Percentiles rank a stretch among this genome's conserved stretches.
Evolutionary conservation across 768 basidiomycete species (phyloP).

Genomic region (Russula compacta): DNA sequence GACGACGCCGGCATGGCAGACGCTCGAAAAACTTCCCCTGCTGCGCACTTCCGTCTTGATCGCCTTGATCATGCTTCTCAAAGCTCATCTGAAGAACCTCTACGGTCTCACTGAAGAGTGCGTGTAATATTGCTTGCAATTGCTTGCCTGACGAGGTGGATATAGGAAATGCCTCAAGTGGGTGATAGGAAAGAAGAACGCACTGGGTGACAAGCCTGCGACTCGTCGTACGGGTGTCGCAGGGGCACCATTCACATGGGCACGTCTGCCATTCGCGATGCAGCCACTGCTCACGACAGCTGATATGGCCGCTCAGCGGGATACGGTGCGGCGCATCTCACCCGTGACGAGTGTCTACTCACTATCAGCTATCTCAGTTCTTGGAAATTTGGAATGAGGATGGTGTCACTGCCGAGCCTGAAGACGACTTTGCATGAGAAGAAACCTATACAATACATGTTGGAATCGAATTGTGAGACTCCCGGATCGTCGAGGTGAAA

Average conservation of each 20-base stretch:
- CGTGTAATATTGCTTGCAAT: slow-evolving; percentile 25
- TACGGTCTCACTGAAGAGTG: slow-evolving; percentile 92
- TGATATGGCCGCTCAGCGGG: slow-evolving; percentile 54
- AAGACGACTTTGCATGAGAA: slow-evolving; percentile 23
- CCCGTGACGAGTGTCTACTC: not conserved
- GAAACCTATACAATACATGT: not conserved
- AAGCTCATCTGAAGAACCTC: slow-evolving; percentile 71
- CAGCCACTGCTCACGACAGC: slow-evolving; percentile 48
- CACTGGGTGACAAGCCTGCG: slow-evolving; percentile 77
- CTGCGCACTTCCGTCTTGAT: slow-evolving; percentile 68
- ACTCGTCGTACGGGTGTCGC: slow-evolving; percentile 49
- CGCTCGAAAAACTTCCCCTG: slow-evolving; percentile 24
- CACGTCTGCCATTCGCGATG: slow-evolving; percentile 60
- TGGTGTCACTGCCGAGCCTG: slow-evolving; percentile 57
- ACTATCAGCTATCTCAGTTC: slow-evolving; percentile 38
- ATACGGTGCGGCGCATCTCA: slow-evolving; percentile 37
- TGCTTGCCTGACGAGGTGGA: not conserved
- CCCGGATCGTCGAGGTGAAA: not conserved
- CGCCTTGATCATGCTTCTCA: slow-evolving; percentile 80
- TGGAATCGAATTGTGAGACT: not conserved
- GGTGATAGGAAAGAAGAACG: slow-evolving; percentile 79
- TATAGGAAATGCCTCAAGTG: slow-evolving; percentile 87
- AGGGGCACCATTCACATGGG: slow-evolving; percentile 60
- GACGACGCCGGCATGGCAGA: slow-evolving; percentile 10
- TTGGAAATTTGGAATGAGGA: slow-evolving; percentile 77